phyloP scores from a whole-genome alignment of 495 filamentous ascomycete species.

The Aspergillus homomorphus region DNA sequence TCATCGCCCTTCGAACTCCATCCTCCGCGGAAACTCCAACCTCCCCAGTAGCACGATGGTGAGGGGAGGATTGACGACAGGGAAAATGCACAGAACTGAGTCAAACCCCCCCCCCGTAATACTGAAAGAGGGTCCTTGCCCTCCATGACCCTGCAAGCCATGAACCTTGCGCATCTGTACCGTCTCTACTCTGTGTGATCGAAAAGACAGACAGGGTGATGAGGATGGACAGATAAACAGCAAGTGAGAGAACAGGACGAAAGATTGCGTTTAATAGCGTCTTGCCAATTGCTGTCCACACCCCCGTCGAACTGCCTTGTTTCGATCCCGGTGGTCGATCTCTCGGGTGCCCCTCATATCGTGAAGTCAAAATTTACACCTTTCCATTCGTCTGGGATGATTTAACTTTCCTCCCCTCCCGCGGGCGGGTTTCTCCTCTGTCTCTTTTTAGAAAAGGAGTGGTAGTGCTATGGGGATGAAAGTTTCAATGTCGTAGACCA shows the following conservation, averaged over 20 bases:
- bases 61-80: background rate
- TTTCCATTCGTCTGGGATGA: background rate
- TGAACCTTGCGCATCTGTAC: constrained; percentile 15
- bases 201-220: background rate
- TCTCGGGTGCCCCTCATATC: background rate
- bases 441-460: background rate
- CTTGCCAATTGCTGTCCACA: no score
- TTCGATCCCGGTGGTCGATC: background rate
- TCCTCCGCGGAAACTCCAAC: background rate
- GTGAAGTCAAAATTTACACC: background rate
- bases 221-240: background rate
- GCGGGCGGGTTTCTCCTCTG: background rate
- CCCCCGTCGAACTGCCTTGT: background rate
- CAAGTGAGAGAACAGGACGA: background rate
- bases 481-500: no score
- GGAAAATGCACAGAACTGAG: background rate
- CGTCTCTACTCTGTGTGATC: constrained; percentile 13
- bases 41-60: background rate
- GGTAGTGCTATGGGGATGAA: no score
- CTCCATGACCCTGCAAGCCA: constrained; percentile 15
- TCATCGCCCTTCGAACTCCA: background rate
- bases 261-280: background rate
- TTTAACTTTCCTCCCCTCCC: background rate
- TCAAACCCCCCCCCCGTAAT: background rate
- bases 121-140: background rate